Evolutionary conservation across 257 asterid species (phyloP), one percentile per base, ranked within the genome.

Genomic region (Striga asiatica): DNA sequence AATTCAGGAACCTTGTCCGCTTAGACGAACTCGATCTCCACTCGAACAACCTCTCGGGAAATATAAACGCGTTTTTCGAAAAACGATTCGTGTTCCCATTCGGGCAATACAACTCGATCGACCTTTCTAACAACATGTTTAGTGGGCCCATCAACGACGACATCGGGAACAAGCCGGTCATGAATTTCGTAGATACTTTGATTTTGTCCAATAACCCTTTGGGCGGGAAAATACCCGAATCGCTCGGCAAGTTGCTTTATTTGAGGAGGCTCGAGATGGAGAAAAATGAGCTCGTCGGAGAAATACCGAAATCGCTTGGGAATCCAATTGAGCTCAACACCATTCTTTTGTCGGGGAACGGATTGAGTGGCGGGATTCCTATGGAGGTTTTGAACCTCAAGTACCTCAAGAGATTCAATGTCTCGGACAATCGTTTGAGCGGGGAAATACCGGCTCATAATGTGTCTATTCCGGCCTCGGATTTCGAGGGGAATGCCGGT

Each of bases 401-500:
- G 12, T 1, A 21, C 42, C 83, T 87, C 6, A 8, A 42, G 41
- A 68, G 23, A 0, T 76, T 87, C 50, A 65, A 77, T 52, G 89
- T 78, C 6, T 79, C 94, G 0, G 38, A 29, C 12, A 87, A 84
- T 50, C 37, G 65, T 11, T 56, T 83, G 64, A 79, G 66, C 1
- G 93, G 96, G 38, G 32, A 22, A 42, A 83, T 87, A 28, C 96
- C 96, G 49, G 62, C 75, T 0, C 89, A 81, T 21, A 67, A 43
- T 56, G 34, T 43, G 2, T 46, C 5, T 8, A 62, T 87, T 10
- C 81, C 94, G 1, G 70, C 39, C 5, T 60, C 79, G 4, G 68
- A 77, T 0, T 84, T 87, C 58, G 27, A 16, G 10, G 74, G 77
- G 19, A 87, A 87, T 66, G 41, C 58, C 61, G 88, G 83, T 14